These are phyloP conservation scores for Lablab purpureus DNA, from an alignment of 306 rosid genomes.

Conservation along the genomic window DNA sequence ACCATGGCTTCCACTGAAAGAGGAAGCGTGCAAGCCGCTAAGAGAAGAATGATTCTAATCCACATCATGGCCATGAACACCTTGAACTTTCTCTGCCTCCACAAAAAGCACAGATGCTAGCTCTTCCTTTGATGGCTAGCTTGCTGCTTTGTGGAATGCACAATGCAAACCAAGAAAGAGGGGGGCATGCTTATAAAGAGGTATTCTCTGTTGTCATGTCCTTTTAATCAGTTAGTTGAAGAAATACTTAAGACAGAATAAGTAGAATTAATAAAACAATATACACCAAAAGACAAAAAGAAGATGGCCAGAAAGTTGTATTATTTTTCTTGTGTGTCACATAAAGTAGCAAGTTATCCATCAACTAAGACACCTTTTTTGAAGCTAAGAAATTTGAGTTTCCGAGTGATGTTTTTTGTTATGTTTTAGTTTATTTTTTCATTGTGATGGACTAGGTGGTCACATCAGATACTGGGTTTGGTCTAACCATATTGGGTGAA, in stretches of 20 bases:
- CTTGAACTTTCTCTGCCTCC: constrained; percentile 1
- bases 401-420: background rate
- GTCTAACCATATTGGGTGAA: constrained; percentile 52
- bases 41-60: constrained; percentile 11
- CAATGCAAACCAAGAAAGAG: constrained; percentile 25
- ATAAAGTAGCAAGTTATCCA: constrained; percentile 54
- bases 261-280: constrained; percentile 19
- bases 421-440: background rate
- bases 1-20: constrained; percentile 46
- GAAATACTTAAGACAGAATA: background rate
- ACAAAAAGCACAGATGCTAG: constrained; percentile 31
- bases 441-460: constrained; percentile 38
- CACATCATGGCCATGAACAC: constrained; percentile 13
- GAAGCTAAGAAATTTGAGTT: constrained; percentile 47
- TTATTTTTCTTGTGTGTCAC: constrained; percentile 49
- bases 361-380: constrained; percentile 49
- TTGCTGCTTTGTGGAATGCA: constrained; percentile 29
- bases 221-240: constrained; percentile 44
- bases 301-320: constrained; percentile 47
- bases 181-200: constrained; percentile 48
- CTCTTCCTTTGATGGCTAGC: background rate
- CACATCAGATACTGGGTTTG: constrained; percentile 48
- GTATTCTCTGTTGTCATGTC: constrained; percentile 47
- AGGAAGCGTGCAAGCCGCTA: constrained; percentile 46
- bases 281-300: constrained; percentile 20